These are phyloP conservation scores for Solanum hybrid DNA, from an alignment of 305 asterid genomes.

Conservation along the genomic window DNA sequence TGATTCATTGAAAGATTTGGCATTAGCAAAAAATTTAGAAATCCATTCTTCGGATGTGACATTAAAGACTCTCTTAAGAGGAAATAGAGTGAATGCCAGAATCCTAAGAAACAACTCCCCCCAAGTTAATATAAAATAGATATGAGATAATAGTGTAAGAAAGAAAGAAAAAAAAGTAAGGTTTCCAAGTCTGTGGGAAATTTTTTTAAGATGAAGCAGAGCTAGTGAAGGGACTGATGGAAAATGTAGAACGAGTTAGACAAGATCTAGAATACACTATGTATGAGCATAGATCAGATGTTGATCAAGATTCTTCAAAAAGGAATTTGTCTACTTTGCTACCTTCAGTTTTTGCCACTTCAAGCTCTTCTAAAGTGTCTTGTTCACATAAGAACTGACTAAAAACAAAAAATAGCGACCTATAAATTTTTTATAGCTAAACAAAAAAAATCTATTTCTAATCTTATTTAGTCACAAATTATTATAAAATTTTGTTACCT, in stretches of 20 bases:
- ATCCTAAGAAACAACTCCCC: conserved; percentile 30
- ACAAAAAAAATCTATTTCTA: too few species aligned
- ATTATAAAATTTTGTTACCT: too few species aligned
- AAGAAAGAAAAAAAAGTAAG: conserved; percentile 58
- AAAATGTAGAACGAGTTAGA: conserved; percentile 32
- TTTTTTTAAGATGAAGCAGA: not conserved
- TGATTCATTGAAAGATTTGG: conserved; percentile 29
- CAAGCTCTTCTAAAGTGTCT: too few species aligned
- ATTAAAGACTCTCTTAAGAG: conserved; percentile 32
- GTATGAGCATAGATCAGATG: conserved; percentile 16
- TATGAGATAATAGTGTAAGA: conserved; percentile 35
- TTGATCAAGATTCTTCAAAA: conserved; percentile 24
- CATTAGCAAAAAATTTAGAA: conserved; percentile 20
- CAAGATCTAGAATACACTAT: conserved; percentile 27
- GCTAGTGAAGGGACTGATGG: conserved; percentile 19
- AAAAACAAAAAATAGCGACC: too few species aligned
- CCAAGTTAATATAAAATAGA: conserved; percentile 26
- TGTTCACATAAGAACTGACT: too few species aligned
- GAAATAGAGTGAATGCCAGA: conserved; percentile 37
- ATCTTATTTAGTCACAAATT: too few species aligned
- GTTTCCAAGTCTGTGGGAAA: conserved; percentile 50
- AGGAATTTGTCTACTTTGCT: too few species aligned
- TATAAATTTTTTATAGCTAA: too few species aligned
- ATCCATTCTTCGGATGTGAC: conserved; percentile 32
- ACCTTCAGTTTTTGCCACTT: too few species aligned